A percentile compares a stretch with the other conserved stretches of the same genome.
Conservation (phyloP, 768 basidiomycete genomes). For the Sarcomyxa edulis region DNA sequence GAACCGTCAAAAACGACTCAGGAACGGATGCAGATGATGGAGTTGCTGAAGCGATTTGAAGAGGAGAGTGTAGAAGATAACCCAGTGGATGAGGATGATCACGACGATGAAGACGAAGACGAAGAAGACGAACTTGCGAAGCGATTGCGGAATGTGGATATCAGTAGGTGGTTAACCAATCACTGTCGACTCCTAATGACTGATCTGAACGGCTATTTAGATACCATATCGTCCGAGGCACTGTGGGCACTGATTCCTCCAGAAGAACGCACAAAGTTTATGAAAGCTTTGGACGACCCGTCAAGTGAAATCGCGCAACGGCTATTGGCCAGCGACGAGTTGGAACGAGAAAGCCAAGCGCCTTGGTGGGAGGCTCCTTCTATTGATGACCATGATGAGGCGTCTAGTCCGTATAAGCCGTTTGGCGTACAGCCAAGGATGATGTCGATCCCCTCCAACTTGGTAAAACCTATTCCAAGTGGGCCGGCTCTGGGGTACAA, state of each 20-base stretch:
- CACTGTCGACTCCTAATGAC: no score
- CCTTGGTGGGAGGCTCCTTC: slow-evolving; percentile 71
- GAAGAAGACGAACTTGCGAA: slow-evolving; percentile 37
- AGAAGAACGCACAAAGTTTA: slow-evolving; percentile 58
- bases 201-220: no score
- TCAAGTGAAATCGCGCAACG: slow-evolving; percentile 53
- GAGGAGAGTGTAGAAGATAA: slow-evolving; percentile 45
- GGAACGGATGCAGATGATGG: slow-evolving; percentile 64
- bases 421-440: slow-evolving; percentile 36
- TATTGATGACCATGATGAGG: slow-evolving; percentile 5
- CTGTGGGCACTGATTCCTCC: slow-evolving; percentile 59
- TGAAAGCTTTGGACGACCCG: slow-evolving; percentile 54
- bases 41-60: slow-evolving; percentile 68
- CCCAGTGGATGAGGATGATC: slow-evolving; percentile 19
- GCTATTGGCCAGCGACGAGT: slow-evolving; percentile 52
- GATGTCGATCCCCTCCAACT: slow-evolving; percentile 39
- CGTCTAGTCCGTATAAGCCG: slow-evolving; percentile 6
- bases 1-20: slow-evolving; percentile 48
- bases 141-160: slow-evolving; percentile 52
- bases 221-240: slow-evolving; percentile 46
- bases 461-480: slow-evolving; percentile 32
- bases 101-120: slow-evolving; percentile 33
- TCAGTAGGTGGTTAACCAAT: slow-evolving; percentile 39
- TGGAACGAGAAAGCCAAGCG: slow-evolving; percentile 39
- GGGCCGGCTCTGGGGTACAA: slow-evolving; percentile 59